Evolutionary conservation across 805 yeast genomes (phyloP).

Genomic region (Metschnikowia chrysomelidarum): DNA sequence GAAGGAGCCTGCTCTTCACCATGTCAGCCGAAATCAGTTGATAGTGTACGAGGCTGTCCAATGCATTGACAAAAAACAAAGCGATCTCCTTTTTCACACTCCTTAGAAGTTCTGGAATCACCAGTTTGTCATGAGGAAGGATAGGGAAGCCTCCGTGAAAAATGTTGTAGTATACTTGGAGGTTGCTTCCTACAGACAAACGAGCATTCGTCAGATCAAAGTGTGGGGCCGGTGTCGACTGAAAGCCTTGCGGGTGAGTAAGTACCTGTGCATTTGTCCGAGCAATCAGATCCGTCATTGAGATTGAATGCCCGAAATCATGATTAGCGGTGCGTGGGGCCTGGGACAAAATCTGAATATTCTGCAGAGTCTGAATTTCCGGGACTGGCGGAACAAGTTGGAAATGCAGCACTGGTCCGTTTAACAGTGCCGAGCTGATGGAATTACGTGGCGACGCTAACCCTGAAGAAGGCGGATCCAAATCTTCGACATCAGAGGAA

Average conservation of each 20-base stretch:
- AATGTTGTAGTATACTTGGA: constrained; percentile 38
- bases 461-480: constrained; percentile 9
- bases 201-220: too few species aligned
- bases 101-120: constrained; percentile 18
- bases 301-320: too few species aligned
- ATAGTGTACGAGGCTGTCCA: constrained; percentile 39
- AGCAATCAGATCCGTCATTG: too few species aligned
- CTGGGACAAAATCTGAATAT: too few species aligned
- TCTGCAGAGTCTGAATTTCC: too few species aligned
- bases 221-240: too few species aligned
- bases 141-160: constrained; percentile 48
- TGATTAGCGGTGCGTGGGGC: too few species aligned
- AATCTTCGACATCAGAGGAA: constrained; percentile 21
- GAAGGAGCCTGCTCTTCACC: constrained; percentile 34
- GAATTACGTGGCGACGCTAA: constrained; percentile 18
- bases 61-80: constrained; percentile 41
- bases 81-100: constrained; percentile 23
- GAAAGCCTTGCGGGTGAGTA: too few species aligned
- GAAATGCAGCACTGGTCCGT: too few species aligned
- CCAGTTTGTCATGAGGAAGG: constrained; percentile 34
- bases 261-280: too few species aligned
- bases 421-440: constrained; percentile 20
- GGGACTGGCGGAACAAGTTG: too few species aligned
- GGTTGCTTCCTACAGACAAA: constrained; percentile 14
- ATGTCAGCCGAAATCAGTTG: constrained; percentile 31